phyloP scores from a whole-genome alignment of 2,329 filamentous ascomycete genomes.

The Neurospora sp. region DNA sequence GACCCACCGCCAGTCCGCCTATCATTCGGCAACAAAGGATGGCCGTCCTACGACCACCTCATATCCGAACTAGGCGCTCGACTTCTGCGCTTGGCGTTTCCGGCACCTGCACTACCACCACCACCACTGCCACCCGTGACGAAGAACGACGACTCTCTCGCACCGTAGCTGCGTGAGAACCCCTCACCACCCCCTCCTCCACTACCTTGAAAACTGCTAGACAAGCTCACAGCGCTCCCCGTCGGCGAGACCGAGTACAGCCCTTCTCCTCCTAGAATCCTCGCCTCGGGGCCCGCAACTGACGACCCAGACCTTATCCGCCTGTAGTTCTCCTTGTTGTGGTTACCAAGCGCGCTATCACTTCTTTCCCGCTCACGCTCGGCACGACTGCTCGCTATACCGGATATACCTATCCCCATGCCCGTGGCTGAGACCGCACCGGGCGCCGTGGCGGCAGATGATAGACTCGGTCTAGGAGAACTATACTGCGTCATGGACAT shows the following conservation, averaged over 20 bases:
- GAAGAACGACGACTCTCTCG: constrained; percentile 1
- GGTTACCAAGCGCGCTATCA: constrained; percentile 13
- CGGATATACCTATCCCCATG: not conserved
- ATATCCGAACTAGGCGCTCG: constrained; percentile 16
- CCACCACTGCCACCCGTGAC: not conserved
- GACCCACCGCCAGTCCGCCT: not conserved
- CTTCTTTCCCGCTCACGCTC: constrained; percentile 2
- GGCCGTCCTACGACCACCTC: constrained; percentile 16
- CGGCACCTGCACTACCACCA: constrained; percentile 1
- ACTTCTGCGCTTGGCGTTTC: constrained; percentile 13
- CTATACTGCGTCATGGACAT: constrained; percentile 15
- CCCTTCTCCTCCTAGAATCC: not conserved
- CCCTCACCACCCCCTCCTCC: not conserved
- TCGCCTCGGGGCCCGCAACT: constrained; percentile 8
- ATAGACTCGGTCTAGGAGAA: constrained; percentile 20
- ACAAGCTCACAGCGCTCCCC: constrained; percentile 1
- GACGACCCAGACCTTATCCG: constrained; percentile 16
- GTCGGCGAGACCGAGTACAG: constrained; percentile 7
- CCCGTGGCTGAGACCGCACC: not conserved
- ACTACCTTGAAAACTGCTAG: not conserved
- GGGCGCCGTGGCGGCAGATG: constrained; percentile 11
- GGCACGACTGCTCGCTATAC: constrained; percentile 4
- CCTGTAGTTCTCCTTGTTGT: constrained; percentile 17
- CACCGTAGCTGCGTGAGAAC: not conserved
- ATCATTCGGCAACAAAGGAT: not conserved